Evolutionary conservation across 1,139 yeast genomes (phyloP).

Genomic region (Debaryomyces sp.): DNA sequence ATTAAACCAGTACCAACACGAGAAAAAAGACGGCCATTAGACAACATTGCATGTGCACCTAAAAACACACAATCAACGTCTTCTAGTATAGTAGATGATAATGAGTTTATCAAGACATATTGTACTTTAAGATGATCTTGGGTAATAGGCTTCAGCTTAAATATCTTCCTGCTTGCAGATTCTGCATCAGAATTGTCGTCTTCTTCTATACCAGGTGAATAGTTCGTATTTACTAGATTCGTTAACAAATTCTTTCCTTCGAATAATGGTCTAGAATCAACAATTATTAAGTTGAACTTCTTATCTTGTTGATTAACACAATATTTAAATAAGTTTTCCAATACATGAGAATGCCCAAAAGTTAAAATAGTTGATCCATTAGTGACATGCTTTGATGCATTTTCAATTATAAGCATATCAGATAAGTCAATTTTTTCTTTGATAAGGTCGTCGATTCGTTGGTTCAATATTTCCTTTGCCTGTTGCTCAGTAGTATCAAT

Average conservation of each 20-base stretch:
- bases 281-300: constrained; percentile 77
- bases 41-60: constrained; percentile 97
- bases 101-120: constrained; percentile 77
- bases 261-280: constrained; percentile 93
- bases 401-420: constrained; percentile 79
- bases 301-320: constrained; percentile 66
- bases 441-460: constrained; percentile 77
- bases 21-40: constrained; percentile 90
- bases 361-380: constrained; percentile 83
- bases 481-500: constrained; percentile 71
- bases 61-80: constrained; percentile 85
- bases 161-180: constrained; percentile 15
- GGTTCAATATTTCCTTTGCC: constrained; percentile 70
- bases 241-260: constrained; percentile 85
- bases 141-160: constrained; percentile 33
- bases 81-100: constrained; percentile 77
- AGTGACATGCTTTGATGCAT: constrained; percentile 75
- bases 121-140: constrained; percentile 39
- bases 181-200: constrained; percentile 52
- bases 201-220: constrained; percentile 33
- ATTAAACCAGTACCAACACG: constrained; percentile 95
- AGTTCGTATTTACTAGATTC: constrained; percentile 48
- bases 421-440: constrained; percentile 85
- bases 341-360: constrained; percentile 86
- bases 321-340: constrained; percentile 71